Conservation (phyloP, 805 yeast species). For the Vanderwaltozyma yarrowii region DNA sequence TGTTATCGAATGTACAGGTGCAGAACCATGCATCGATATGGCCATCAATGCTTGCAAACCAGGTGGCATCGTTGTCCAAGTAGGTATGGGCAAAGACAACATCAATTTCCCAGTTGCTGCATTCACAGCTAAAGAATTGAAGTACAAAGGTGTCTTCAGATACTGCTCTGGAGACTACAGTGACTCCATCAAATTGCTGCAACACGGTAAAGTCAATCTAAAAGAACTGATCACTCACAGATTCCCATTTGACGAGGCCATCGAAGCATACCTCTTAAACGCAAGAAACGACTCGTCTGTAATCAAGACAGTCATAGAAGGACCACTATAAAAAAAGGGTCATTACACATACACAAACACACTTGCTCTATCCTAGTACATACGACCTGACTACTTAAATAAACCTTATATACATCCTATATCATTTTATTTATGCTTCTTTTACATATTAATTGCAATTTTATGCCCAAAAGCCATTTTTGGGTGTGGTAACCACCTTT, state of each 20-base stretch:
- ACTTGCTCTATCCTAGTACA: too few species aligned
- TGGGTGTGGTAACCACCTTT: too few species aligned
- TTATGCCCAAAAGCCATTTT: too few species aligned
- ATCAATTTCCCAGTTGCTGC: conserved; percentile 67
- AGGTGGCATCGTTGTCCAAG: conserved; percentile 73
- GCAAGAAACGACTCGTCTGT: conserved; percentile 54
- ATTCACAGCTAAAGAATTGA: conserved; percentile 57
- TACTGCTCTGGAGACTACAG: conserved; percentile 70
- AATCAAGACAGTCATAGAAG: conserved; percentile 73
- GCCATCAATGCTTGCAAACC: conserved; percentile 52
- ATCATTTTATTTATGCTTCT: too few species aligned
- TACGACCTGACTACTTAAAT: too few species aligned
- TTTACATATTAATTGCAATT: too few species aligned
- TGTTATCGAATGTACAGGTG: conserved; percentile 83
- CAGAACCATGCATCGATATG: conserved; percentile 59
- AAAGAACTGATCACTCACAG: conserved; percentile 65
- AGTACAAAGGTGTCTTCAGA: conserved; percentile 68
- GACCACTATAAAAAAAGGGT: conserved; percentile 35
- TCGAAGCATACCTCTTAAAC: conserved; percentile 57
- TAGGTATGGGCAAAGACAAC: conserved; percentile 70
- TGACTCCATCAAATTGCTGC: conserved; percentile 58
- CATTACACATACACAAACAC: too few species aligned
- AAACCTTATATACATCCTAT: too few species aligned
- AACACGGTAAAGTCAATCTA: conserved; percentile 53
- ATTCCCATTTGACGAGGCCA: conserved; percentile 60